These are phyloP conservation scores for Fraxinus sp. DNA, from an alignment of 305 asterid genomes.

Conservation along the genomic window DNA sequence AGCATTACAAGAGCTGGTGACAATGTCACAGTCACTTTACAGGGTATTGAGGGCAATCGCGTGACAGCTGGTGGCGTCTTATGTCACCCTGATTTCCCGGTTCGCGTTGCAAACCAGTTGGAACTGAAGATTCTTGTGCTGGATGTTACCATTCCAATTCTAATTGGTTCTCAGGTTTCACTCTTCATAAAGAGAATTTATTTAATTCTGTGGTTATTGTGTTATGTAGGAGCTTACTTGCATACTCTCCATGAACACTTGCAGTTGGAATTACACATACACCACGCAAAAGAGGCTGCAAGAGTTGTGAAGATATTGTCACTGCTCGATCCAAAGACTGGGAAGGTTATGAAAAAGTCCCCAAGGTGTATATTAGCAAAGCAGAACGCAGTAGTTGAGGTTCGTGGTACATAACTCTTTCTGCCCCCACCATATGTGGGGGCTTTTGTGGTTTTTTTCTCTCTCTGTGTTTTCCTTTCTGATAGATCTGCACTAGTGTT, in stretches of 20 bases:
- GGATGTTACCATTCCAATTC: slow-evolving; percentile 64
- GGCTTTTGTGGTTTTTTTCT: background rate
- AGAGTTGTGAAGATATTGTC: slow-evolving; percentile 64
- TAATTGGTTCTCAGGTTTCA: slow-evolving; percentile 84
- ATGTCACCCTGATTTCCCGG: slow-evolving; percentile 91
- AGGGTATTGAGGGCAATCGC: slow-evolving; percentile 66
- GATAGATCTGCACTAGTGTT: background rate
- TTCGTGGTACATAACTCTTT: slow-evolving; percentile 25
- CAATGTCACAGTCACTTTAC: slow-evolving; percentile 71
- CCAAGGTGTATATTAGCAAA: slow-evolving; percentile 84
- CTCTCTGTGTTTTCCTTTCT: background rate
- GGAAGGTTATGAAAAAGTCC: slow-evolving; percentile 69
- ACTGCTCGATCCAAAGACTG: slow-evolving; percentile 85
- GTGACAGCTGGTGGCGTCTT: slow-evolving; percentile 78
- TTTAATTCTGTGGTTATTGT: background rate
- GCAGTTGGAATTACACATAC: slow-evolving; percentile 90
- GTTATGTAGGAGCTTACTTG: background rate
- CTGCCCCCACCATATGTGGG: background rate
- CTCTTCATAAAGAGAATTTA: background rate
- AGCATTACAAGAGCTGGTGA: slow-evolving; percentile 89
- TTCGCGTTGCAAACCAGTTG: slow-evolving; percentile 66
- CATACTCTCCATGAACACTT: slow-evolving; percentile 5
- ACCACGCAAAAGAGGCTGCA: slow-evolving; percentile 84
- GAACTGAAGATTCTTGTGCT: slow-evolving; percentile 79
- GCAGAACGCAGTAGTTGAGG: slow-evolving; percentile 91